These are phyloP conservation scores for Pichia sp. DNA, from an alignment of 1,139 yeast genomes.

Conservation along the genomic window DNA sequence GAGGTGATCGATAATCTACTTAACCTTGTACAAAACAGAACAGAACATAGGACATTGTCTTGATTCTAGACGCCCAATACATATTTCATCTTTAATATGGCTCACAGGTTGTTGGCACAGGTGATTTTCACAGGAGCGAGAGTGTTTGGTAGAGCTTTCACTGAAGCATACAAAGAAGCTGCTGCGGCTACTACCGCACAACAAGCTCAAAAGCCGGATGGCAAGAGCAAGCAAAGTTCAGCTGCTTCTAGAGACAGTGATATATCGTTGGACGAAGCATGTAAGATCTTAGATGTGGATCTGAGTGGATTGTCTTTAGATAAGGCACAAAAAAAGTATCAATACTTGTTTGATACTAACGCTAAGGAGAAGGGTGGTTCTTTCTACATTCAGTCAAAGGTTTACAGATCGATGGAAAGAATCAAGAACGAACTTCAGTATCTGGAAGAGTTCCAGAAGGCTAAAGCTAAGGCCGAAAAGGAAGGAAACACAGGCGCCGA, in stretches of 20 bases:
- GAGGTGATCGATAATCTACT: too few relatives aligned
- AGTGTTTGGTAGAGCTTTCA: constrained; percentile 91
- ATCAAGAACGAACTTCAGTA: constrained; percentile 46
- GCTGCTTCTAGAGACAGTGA: constrained; percentile 54
- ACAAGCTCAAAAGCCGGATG: constrained; percentile 33
- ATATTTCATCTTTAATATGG: too few relatives aligned
- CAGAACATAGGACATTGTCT: too few relatives aligned
- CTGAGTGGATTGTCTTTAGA: constrained; percentile 46
- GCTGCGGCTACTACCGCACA: constrained; percentile 77
- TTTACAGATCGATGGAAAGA: constrained; percentile 74
- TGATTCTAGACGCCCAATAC: too few relatives aligned
- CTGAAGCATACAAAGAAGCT: constrained; percentile 97
- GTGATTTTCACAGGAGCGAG: constrained; percentile 92
- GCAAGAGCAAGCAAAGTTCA: constrained; percentile 44
- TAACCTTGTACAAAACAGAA: too few relatives aligned
- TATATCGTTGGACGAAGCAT: constrained; percentile 79
- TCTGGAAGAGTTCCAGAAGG: constrained; percentile 29
- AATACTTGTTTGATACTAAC: constrained; percentile 79
- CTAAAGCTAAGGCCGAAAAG: constrained; percentile 4
- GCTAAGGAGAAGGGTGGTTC: constrained; percentile 92
- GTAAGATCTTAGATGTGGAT: constrained; percentile 82
- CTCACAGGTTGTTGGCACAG: constrained; percentile 84
- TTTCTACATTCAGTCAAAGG: constrained; percentile 86
- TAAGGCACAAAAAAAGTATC: constrained; percentile 66
- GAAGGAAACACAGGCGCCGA: constrained; percentile 1